Percentiles rank a stretch among this genome's conserved stretches.
Conservation (phyloP, 176 grass and related monocot genomes). For the Bonia amplexicaulis region DNA sequence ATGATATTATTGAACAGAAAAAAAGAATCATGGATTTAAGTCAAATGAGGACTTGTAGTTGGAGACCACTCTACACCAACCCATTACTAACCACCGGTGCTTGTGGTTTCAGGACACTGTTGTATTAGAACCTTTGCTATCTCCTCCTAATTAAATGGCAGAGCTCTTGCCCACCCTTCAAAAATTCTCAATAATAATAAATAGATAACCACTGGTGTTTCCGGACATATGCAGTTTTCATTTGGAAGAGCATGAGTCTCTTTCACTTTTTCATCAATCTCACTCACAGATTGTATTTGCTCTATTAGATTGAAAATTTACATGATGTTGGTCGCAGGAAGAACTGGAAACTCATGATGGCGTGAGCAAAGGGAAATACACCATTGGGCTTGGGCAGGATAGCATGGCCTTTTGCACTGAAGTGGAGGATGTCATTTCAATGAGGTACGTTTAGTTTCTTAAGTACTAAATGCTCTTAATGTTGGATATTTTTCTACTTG, state of each 20-base stretch:
- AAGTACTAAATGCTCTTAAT: not conserved
- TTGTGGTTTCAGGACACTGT: not conserved
- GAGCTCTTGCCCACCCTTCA: too few relatives aligned
- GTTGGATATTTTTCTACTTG: not conserved
- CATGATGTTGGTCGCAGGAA: constrained; percentile 46
- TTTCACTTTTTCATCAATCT: not conserved
- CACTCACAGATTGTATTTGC: not conserved
- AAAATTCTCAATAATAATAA: too few relatives aligned
- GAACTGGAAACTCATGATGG: constrained; percentile 66
- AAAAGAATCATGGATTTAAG: not conserved
- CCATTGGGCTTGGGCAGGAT: constrained; percentile 79
- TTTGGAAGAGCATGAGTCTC: not conserved
- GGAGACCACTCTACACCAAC: not conserved
- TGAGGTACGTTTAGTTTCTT: constrained; percentile 41
- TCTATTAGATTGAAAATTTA: not conserved
- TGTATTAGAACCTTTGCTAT: too few relatives aligned
- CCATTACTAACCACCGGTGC: not conserved
- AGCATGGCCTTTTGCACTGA: constrained; percentile 82
- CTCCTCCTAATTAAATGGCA: too few relatives aligned
- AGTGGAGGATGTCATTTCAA: constrained; percentile 78
- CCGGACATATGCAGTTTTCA: not conserved
- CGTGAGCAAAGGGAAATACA: constrained; percentile 78
- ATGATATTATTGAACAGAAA: not conserved
- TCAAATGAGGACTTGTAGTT: not conserved
- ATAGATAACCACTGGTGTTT: not conserved